Percentiles rank a stretch among this genome's conserved stretches.
Evolutionary conservation across 148 eudicot genomes (phyloP).

Genomic region (Limonium bicolor): DNA sequence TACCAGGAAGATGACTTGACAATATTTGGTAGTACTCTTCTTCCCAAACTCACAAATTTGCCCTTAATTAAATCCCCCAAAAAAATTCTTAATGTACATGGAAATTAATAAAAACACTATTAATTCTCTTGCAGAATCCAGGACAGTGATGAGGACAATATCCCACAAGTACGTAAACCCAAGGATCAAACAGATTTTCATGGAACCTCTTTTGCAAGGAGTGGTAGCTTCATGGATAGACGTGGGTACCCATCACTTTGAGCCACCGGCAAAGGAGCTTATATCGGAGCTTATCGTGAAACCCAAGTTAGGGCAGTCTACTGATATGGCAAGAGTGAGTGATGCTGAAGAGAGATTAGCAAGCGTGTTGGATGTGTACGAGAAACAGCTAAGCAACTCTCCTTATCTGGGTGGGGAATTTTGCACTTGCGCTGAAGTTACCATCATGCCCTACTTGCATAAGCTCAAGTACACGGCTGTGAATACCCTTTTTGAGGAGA

Average conservation of each 20-base stretch:
- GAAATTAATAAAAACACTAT: too few relatives aligned
- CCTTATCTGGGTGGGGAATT: conserved; percentile 13
- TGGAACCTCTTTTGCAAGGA: too few relatives aligned
- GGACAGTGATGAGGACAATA: too few relatives aligned
- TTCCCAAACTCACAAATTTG: too few relatives aligned
- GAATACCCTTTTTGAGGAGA: conserved; percentile 7
- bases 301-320: too few relatives aligned
- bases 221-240: conserved; percentile 4
- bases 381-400: conserved; percentile 9
- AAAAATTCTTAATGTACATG: too few relatives aligned
- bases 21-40: too few relatives aligned
- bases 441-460: conserved; percentile 17
- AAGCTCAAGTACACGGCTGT: conserved; percentile 2
- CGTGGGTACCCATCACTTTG: neutral
- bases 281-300: too few relatives aligned
- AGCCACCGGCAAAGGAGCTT: conserved; percentile 5
- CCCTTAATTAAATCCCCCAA: too few relatives aligned
- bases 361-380: conserved; percentile 18
- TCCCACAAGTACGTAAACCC: too few relatives aligned
- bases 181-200: too few relatives aligned
- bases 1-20: conserved; percentile 16
- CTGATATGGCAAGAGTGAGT: neutral
- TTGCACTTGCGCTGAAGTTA: conserved; percentile 12
- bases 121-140: too few relatives aligned
- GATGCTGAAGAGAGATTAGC: conserved; percentile 6